These are phyloP conservation scores for Aureobasidium melanogenum DNA, from an alignment of 2,329 filamentous ascomycete genomes.

Conservation along the genomic window DNA sequence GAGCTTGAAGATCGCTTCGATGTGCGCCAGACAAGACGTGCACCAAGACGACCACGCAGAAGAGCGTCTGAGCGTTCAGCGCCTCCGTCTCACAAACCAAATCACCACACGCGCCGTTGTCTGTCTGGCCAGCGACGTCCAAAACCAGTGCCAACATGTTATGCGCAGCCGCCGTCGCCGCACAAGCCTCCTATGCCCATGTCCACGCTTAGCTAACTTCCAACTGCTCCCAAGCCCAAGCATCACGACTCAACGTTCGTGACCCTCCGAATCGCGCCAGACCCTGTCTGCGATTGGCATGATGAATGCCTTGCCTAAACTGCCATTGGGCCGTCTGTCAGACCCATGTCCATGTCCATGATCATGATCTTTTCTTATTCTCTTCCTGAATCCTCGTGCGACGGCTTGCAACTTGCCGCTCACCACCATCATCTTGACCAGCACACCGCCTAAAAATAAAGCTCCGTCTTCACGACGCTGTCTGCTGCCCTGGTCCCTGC, in stretches of 20 bases:
- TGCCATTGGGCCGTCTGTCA: not conserved
- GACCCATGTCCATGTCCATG: not conserved
- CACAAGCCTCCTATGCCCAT: not conserved
- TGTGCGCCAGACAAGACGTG: not conserved
- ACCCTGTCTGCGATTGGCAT: not conserved
- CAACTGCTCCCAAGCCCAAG: constrained; percentile 1
- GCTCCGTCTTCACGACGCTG: not conserved
- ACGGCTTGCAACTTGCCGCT: constrained; percentile 1
- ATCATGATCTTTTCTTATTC: not conserved
- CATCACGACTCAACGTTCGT: constrained; percentile 7
- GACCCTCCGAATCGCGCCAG: not conserved
- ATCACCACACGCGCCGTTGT: constrained; percentile 10
- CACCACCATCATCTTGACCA: not conserved
- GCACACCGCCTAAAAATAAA: constrained; percentile 11
- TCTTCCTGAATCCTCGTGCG: not conserved
- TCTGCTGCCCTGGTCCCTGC: constrained; percentile 8
- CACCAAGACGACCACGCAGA: not conserved
- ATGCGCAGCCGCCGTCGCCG: not conserved
- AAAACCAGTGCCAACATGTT: not conserved
- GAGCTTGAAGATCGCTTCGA: constrained; percentile 11
- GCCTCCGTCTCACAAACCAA: constrained; percentile 9
- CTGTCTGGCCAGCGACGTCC: constrained; percentile 4
- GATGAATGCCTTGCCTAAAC: not conserved
- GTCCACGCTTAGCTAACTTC: not conserved
- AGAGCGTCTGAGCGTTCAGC: not conserved